A percentile compares a stretch with the other conserved stretches of the same genome.
Evolutionary conservation across 163 green algal species (phyloP).

Genomic region (Volvox carteri): DNA sequence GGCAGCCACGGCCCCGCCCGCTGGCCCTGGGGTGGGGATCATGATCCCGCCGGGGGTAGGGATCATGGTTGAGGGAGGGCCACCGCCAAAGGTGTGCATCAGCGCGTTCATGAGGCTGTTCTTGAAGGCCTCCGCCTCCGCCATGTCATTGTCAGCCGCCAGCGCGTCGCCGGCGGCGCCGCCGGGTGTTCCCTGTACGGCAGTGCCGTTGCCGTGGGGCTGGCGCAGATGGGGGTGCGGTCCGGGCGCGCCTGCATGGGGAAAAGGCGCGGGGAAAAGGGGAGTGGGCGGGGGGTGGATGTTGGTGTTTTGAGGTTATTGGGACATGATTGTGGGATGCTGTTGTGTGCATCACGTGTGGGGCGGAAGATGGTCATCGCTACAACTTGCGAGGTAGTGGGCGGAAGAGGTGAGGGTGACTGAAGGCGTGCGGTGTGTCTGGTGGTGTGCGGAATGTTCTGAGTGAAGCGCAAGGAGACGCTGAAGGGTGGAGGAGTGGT

Average conservation of each 20-base stretch:
- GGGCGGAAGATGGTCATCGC: no score
- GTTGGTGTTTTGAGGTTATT: no score
- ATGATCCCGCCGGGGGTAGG: slow-evolving; percentile 17
- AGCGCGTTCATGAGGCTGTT: slow-evolving; percentile 63
- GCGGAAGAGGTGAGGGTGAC: no score
- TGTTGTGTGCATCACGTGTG: no score
- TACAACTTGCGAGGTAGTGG: no score
- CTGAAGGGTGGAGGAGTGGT: no score
- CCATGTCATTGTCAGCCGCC: slow-evolving; percentile 38
- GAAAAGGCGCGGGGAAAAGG: neutral
- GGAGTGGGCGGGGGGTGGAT: neutral
- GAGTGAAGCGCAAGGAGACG: no score
- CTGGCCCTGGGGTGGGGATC: slow-evolving; percentile 40
- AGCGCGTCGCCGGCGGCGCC: neutral
- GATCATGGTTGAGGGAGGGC: slow-evolving; percentile 24
- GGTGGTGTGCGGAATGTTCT: no score
- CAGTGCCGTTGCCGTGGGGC: neutral
- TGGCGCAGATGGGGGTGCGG: neutral
- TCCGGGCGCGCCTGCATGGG: neutral
- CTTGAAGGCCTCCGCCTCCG: slow-evolving; percentile 61
- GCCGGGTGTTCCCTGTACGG: neutral
- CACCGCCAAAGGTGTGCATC: slow-evolving; percentile 50
- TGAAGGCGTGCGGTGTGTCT: no score
- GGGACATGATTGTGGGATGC: no score
- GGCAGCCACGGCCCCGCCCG: neutral